Evolutionary conservation across 2,329 filamentous ascomycete genomes (phyloP).

Genomic region (Anisogramma anomala): DNA sequence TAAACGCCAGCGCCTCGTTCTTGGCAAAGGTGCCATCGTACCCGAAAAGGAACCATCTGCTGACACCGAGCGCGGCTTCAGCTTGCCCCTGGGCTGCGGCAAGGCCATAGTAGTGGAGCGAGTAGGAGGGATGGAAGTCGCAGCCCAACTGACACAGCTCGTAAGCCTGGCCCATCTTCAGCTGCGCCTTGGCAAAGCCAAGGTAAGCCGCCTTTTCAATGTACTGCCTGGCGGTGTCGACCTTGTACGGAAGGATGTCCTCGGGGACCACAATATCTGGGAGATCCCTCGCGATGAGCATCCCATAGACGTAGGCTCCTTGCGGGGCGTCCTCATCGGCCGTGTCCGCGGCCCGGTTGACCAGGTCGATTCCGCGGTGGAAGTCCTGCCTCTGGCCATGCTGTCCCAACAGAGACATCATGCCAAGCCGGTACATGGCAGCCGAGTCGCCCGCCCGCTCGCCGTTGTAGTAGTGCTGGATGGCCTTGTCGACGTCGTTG

Average conservation of each 20-base stretch:
- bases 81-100: slow-evolving; percentile 85
- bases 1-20: slow-evolving; percentile 88
- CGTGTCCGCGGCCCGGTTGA: slow-evolving; percentile 69
- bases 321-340: slow-evolving; percentile 96
- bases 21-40: slow-evolving; percentile 87
- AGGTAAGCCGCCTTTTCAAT: slow-evolving; percentile 95
- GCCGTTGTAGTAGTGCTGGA: slow-evolving; percentile 80
- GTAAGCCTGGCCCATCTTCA: slow-evolving; percentile 94
- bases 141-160: slow-evolving; percentile 89
- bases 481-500: slow-evolving; percentile 81
- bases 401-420: slow-evolving; percentile 95
- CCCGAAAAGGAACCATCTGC: slow-evolving; percentile 96
- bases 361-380: slow-evolving; percentile 64
- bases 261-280: slow-evolving; percentile 79
- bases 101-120: slow-evolving; percentile 89
- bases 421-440: slow-evolving; percentile 74
- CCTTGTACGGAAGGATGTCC: slow-evolving; percentile 55
- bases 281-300: slow-evolving; percentile 82
- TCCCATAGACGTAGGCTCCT: slow-evolving; percentile 88
- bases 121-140: slow-evolving; percentile 87
- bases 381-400: slow-evolving; percentile 82
- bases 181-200: slow-evolving; percentile 88
- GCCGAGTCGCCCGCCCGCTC: slow-evolving; percentile 76
- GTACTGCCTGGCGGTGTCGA: slow-evolving; percentile 66
- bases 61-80: slow-evolving; percentile 90